Evolutionary conservation across 1,139 yeast species (phyloP).

Genomic region (Diutina mesorugosa): DNA sequence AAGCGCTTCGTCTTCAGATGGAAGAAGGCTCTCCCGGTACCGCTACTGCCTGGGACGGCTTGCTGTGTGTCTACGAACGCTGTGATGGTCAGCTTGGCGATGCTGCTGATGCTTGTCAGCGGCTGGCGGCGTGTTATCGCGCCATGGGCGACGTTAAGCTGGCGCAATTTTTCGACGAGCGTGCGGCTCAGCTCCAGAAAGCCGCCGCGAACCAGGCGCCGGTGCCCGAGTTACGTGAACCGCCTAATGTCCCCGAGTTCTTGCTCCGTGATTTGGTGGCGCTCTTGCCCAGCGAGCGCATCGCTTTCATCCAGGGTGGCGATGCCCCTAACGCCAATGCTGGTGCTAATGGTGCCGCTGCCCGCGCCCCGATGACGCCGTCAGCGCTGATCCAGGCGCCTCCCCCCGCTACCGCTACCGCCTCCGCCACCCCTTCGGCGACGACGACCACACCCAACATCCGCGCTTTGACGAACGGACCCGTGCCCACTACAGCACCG

Average conservation of each 20-base stretch:
- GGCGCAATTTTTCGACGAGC: slow-evolving; percentile 26
- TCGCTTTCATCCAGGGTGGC: slow-evolving; percentile 18
- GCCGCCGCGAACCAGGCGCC: slow-evolving; percentile 32
- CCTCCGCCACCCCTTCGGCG: neutral
- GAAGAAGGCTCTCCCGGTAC: slow-evolving; percentile 37
- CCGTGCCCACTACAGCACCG: slow-evolving; percentile 3
- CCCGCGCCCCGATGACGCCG: neutral
- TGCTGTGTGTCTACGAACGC: slow-evolving; percentile 50
- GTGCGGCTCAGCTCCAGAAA: slow-evolving; percentile 26
- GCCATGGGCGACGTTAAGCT: slow-evolving; percentile 32
- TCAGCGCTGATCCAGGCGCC: neutral
- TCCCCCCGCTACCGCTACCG: neutral
- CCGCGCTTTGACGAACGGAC: slow-evolving; percentile 2
- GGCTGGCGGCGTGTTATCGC: slow-evolving; percentile 39
- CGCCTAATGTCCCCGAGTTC: slow-evolving; percentile 36
- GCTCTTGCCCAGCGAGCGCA: slow-evolving; percentile 27
- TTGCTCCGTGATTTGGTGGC: slow-evolving; percentile 36
- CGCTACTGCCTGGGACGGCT: slow-evolving; percentile 56
- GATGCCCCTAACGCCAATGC: neutral
- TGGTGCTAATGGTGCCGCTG: neutral
- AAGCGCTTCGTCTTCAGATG: slow-evolving; percentile 40
- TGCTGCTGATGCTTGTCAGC: slow-evolving; percentile 44
- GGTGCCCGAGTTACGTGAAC: slow-evolving; percentile 30
- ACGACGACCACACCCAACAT: slow-evolving; percentile 4
- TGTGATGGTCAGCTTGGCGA: slow-evolving; percentile 48